Base-by-base conservation (phyloP, 352 stramenopile genomes). In the Phytophthora idaei region DNA sequence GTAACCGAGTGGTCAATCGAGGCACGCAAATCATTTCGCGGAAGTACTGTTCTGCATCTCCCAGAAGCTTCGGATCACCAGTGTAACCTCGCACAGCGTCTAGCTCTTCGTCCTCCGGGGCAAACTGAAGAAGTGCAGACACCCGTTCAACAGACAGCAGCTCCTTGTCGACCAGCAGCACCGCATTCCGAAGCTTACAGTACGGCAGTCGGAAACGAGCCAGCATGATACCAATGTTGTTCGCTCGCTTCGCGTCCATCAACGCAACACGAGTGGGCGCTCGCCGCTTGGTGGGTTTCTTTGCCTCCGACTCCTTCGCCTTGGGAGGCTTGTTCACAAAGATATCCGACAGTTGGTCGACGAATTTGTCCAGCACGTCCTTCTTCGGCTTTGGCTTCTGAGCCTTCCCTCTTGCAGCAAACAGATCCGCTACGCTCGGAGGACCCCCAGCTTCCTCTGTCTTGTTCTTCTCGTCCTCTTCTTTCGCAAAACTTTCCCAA, bases 151-250 rank as follows among this genome's bases (percentile, higher is more conserved):
- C 80, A 7, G 85, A 92, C 11, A 95, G 67, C 31, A 88, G 48
- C 25, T 92, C 76, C 51, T 93, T 93, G 69, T 95, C 87, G 5
- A 95, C 81, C 31, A 90, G 49, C 17, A 95, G 52, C n/a, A 95
- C 81, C 15, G 87, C 83, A 48, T 91, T 76, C 29, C 83, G 78
- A 66, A 95, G 89, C 59, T 89, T 89, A 39, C 74, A 76, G 63
- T 95, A 95, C 29, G 87, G 87, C 45, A 95, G 31, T n/a, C 87
- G 83, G 61, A 95, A 95, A 31, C 87, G 80, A 15, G 87, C 87
- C 9, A 95, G 57, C 87, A 95, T 92, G 65, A 95, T 95, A 53
- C 87, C 87, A 39, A 95, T 93, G 37, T 95, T 95, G 73, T 93
- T 95, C 6, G 87, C 87, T 14, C 87, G 80, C 58, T 95, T 95